These are phyloP conservation scores for Isatis lusitanica DNA, from an alignment of 441 rosid species.

Conservation along the genomic window DNA sequence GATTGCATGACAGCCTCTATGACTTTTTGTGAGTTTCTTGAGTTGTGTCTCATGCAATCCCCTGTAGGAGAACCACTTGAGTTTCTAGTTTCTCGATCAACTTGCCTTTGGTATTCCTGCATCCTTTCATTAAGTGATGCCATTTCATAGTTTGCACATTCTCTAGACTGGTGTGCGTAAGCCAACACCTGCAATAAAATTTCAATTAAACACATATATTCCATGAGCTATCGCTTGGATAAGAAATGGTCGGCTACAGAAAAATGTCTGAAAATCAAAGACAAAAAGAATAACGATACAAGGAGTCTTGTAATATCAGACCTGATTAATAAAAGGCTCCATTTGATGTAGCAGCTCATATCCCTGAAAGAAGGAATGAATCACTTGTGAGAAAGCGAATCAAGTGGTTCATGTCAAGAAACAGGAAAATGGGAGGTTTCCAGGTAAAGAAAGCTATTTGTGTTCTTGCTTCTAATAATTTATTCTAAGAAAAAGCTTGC, in stretches of 20 bases:
- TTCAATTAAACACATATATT: constrained; percentile 9
- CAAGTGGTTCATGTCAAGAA: constrained; percentile 8
- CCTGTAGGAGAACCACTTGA: constrained; percentile 52
- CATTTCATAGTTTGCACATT: constrained; percentile 85
- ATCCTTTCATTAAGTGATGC: constrained; percentile 83
- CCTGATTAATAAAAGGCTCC: constrained; percentile 94
- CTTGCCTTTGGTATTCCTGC: constrained; percentile 80
- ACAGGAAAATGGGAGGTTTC: background rate
- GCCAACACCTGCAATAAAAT: constrained; percentile 57
- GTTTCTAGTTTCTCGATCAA: constrained; percentile 69
- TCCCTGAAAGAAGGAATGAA: constrained; percentile 52
- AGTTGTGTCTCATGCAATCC: constrained; percentile 55
- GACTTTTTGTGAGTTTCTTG: constrained; percentile 83
- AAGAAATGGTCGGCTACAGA: background rate
- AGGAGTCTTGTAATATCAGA: constrained; percentile 30
- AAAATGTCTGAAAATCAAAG: background rate
- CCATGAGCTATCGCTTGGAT: background rate
- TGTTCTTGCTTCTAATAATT: background rate
- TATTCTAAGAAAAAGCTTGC: constrained; percentile 36
- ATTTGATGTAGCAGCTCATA: constrained; percentile 85
- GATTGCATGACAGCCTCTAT: constrained; percentile 97
- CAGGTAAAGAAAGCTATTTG: background rate
- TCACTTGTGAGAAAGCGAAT: constrained; percentile 18
- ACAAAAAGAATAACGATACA: constrained; percentile 4
- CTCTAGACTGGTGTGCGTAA: constrained; percentile 91